Conservation (phyloP, 306 rosid species). For the Fragaria nilgerrensis region DNA sequence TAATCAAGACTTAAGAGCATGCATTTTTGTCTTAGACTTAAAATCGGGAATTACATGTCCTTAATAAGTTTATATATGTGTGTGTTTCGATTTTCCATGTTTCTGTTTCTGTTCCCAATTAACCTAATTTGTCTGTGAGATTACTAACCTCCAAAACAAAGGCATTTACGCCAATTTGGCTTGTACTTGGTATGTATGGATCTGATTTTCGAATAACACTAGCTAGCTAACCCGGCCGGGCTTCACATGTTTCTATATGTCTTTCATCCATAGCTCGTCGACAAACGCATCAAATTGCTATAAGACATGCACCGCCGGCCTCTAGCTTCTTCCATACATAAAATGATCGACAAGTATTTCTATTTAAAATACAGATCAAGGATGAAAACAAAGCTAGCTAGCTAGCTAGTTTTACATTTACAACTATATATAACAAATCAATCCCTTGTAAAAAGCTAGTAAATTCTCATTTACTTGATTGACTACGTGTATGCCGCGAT, state of each 20-base stretch:
- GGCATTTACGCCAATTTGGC: neutral
- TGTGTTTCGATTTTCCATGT: neutral
- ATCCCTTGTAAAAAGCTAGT: too few species aligned
- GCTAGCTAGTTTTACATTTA: too few species aligned
- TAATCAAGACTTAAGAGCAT: neutral
- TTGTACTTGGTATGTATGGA: neutral
- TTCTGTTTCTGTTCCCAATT: neutral
- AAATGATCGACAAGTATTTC: too few species aligned
- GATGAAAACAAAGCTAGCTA: too few species aligned
- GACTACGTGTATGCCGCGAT: too few species aligned
- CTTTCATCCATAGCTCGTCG: neutral
- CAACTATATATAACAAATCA: too few species aligned
- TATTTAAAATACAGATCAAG: too few species aligned
- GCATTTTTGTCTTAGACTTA: conserved; percentile 7
- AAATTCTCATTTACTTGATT: too few species aligned
- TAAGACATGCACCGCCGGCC: too few species aligned
- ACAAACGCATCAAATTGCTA: too few species aligned
- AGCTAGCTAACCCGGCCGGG: neutral
- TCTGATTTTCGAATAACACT: neutral
- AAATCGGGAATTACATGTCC: neutral
- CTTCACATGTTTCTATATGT: neutral
- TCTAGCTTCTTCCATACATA: too few species aligned
- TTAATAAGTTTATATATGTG: neutral
- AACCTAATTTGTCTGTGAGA: neutral
- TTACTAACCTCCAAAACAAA: neutral